These are phyloP conservation scores for Trichoderma sp. DNA, from an alignment of 2,329 filamentous ascomycete species.

Conservation along the genomic window DNA sequence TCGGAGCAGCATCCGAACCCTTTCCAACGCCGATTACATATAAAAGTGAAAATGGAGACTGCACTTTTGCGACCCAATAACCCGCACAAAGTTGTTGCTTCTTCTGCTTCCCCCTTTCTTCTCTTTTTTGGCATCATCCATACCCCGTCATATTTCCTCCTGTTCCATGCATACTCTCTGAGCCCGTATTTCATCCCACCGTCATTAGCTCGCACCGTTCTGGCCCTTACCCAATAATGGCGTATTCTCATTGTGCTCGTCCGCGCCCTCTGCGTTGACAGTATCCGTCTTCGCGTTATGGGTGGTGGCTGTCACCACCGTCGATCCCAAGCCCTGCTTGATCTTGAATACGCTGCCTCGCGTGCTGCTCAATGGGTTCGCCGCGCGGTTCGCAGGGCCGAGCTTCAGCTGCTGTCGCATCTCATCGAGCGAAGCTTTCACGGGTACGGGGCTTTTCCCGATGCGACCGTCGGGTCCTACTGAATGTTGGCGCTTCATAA, in stretches of 20 bases:
- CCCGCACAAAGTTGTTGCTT: background rate
- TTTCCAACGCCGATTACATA: background rate
- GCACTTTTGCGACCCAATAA: background rate
- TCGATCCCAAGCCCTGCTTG: constrained; percentile 44
- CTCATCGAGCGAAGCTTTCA: constrained; percentile 60
- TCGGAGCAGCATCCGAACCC: background rate
- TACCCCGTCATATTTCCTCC: background rate
- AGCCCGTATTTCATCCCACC: background rate
- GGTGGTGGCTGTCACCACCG: background rate
- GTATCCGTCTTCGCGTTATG: background rate
- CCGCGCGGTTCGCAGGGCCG: constrained; percentile 64
- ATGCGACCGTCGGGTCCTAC: constrained; percentile 51
- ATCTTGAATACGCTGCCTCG: constrained; percentile 64
- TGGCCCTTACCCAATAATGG: constrained; percentile 29
- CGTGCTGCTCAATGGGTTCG: constrained; percentile 58
- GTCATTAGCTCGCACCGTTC: constrained; percentile 18
- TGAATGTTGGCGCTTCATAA: constrained; percentile 58
- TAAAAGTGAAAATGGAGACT: background rate
- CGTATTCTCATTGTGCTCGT: constrained; percentile 29
- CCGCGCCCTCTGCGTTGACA: background rate
- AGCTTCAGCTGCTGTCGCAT: constrained; percentile 63
- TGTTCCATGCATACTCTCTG: background rate
- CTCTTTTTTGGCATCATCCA: background rate
- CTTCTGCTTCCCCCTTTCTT: background rate
- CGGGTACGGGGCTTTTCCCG: constrained; percentile 47